phyloP scores from a whole-genome alignment of 1,284 basidiomycete genomes.

The Lentinus polychrous region DNA sequence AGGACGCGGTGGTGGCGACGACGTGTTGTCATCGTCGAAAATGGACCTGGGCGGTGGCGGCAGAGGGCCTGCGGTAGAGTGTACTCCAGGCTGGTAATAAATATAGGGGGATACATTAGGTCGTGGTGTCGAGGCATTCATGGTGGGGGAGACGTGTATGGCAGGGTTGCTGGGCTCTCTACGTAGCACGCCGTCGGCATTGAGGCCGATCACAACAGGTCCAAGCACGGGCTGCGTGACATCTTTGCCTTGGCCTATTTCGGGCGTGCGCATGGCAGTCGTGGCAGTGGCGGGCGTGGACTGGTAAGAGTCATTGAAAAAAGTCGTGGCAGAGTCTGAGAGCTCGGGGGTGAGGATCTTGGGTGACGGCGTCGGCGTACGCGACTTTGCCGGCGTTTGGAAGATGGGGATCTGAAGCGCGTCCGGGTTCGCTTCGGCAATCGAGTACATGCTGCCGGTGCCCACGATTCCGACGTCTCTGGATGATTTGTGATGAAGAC shows the following conservation, averaged over 20 bases:
- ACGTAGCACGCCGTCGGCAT: constrained; percentile 18
- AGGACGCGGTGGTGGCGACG: constrained; percentile 56
- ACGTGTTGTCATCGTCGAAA: constrained; percentile 28
- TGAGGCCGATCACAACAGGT: constrained; percentile 46
- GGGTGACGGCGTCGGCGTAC: constrained; percentile 37
- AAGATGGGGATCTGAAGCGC: constrained; percentile 37
- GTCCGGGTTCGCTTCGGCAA: constrained; percentile 10
- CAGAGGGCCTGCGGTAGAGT: constrained; percentile 65
- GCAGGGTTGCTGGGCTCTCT: constrained; percentile 8
- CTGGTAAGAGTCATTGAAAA: constrained; percentile 10
- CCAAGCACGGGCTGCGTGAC: constrained; percentile 50
- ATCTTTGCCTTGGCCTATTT: constrained; percentile 51
- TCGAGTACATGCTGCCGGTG: constrained; percentile 19
- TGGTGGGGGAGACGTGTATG: constrained; percentile 6
- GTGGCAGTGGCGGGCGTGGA: constrained; percentile 12
- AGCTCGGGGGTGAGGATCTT: constrained; percentile 27
- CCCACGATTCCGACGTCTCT: constrained; percentile 56
- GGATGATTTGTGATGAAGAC: constrained; percentile 32
- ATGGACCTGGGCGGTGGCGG: constrained; percentile 57
- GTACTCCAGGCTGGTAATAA: constrained; percentile 58
- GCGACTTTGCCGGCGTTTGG: constrained; percentile 42
- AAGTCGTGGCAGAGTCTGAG: constrained; percentile 18
- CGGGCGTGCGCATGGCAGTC: constrained; percentile 37
- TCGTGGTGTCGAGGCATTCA: constrained; percentile 9
- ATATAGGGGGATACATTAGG: constrained; percentile 35